phyloP scores from a whole-genome alignment of 139 green algal species.

The Eudorina sp. region DNA sequence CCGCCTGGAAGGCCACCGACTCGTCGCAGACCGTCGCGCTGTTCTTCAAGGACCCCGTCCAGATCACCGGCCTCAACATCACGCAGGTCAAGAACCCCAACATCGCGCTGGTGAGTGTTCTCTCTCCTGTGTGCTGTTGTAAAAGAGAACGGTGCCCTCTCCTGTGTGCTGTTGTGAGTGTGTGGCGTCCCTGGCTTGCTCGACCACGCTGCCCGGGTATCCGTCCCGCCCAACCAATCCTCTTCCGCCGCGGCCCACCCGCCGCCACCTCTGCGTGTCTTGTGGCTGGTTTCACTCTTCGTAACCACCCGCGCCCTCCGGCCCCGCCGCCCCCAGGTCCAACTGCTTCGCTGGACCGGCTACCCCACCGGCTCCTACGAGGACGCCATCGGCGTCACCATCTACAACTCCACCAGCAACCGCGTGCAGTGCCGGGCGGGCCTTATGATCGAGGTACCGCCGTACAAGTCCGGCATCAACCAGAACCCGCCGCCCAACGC shows the following conservation, averaged over 20 bases:
- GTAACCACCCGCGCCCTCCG: no score
- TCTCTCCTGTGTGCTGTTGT: no score
- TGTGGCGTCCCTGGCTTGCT: no score
- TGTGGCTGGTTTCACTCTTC: no score
- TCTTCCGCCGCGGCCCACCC: no score
- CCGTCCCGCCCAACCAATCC: no score
- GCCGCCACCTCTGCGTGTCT: no score
- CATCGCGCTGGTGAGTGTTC: background rate
- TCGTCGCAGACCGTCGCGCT: background rate
- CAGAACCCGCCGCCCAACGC: background rate
- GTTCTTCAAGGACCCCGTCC: slow-evolving; percentile 36
- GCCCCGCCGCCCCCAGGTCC: background rate
- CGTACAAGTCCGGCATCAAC: background rate
- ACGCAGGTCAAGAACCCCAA: background rate
- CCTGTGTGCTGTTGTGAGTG: no score
- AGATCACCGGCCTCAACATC: background rate
- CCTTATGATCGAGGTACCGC: background rate
- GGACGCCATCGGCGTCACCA: background rate
- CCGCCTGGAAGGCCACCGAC: background rate
- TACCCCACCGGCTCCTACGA: background rate
- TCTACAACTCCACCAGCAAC: background rate
- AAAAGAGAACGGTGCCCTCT: no score
- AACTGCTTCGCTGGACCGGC: background rate
- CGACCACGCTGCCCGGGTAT: no score
- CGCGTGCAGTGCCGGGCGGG: background rate